Evolutionary conservation across 2,329 filamentous ascomycete genomes (phyloP).

Genomic region (Trichoderma afroharzianum): DNA sequence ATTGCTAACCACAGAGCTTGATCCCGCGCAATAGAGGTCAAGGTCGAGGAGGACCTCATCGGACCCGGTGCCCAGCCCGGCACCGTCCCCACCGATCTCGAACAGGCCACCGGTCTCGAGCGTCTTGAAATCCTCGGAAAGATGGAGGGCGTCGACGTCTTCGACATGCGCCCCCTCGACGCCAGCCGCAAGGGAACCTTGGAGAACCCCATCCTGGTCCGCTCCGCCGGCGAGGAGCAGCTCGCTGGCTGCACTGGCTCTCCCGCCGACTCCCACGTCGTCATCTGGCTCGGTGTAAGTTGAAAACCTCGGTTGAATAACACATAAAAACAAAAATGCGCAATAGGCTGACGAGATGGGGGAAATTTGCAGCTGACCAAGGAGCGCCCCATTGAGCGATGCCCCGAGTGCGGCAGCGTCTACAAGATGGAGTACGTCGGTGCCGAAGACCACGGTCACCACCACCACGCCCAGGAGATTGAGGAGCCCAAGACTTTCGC

Average conservation of each 20-base stretch:
- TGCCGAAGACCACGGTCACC: conserved; percentile 68
- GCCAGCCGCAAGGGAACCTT: conserved; percentile 87
- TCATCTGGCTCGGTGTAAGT: conserved; percentile 86
- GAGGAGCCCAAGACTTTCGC: conserved; percentile 94
- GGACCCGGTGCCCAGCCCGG: conserved; percentile 77
- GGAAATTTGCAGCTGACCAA: conserved; percentile 63
- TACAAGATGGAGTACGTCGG: conserved; percentile 99
- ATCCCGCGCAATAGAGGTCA: conserved; percentile 63
- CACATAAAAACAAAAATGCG: neutral
- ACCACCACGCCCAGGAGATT: conserved; percentile 52
- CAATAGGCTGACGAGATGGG: neutral
- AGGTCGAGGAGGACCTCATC: conserved; percentile 75
- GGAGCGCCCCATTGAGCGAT: conserved; percentile 88
- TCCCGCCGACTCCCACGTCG: conserved; percentile 87
- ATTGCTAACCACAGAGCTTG: neutral
- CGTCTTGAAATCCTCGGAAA: conserved; percentile 98
- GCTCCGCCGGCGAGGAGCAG: conserved; percentile 92
- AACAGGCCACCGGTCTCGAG: conserved; percentile 96
- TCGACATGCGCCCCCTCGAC: conserved; percentile 97
- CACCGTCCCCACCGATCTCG: conserved; percentile 86
- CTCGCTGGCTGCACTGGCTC: conserved; percentile 93
- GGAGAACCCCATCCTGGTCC: conserved; percentile 84
- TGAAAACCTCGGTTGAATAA: conserved; percentile 21
- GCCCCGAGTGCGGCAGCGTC: conserved; percentile 92
- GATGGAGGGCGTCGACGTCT: conserved; percentile 97